A percentile compares a stretch with the other conserved stretches of the same genome.
phyloP scores from a whole-genome alignment of 208 protist genomes.

The Cochliopodium minus region DNA sequence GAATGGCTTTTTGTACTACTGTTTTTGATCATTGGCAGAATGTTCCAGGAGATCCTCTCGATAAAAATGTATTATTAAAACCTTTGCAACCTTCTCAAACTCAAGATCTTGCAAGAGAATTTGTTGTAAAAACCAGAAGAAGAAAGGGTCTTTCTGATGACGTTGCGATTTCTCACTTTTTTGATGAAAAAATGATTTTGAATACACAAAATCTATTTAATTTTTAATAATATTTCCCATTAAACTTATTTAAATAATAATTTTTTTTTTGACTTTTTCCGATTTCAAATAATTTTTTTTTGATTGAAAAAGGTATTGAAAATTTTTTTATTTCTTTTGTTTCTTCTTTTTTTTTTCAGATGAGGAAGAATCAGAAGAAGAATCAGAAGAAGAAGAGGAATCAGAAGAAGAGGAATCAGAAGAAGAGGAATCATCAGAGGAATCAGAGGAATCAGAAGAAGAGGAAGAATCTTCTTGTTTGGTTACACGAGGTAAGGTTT shows the following conservation, averaged over 20 bases:
- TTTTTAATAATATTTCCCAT: too few species aligned
- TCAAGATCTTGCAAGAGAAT: constrained; percentile 87
- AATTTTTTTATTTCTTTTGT: too few species aligned
- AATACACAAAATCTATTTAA: too few species aligned
- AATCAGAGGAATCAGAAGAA: not conserved
- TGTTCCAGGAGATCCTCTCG: constrained; percentile 93
- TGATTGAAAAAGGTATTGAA: too few species aligned
- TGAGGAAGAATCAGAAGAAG: not conserved
- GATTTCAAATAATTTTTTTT: too few species aligned
- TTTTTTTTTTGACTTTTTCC: too few species aligned
- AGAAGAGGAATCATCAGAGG: not conserved
- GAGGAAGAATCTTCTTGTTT: not conserved
- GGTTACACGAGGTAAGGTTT: not conserved
- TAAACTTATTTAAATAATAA: too few species aligned
- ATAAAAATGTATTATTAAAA: constrained; percentile 71
- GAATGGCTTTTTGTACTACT: constrained; percentile 55
- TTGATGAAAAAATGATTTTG: constrained; percentile 51
- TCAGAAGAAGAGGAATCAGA: not conserved
- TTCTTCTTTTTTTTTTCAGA: too few species aligned
- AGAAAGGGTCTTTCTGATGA: constrained; percentile 78
- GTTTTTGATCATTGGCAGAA: constrained; percentile 88
- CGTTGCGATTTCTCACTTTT: constrained; percentile 60
- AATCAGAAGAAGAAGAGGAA: not conserved
- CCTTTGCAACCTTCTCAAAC: constrained; percentile 78
- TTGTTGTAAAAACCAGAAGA: constrained; percentile 93